Base-by-base conservation (phyloP, 2,329 filamentous ascomycete species). In the Coniochaeta prunicola region DNA sequence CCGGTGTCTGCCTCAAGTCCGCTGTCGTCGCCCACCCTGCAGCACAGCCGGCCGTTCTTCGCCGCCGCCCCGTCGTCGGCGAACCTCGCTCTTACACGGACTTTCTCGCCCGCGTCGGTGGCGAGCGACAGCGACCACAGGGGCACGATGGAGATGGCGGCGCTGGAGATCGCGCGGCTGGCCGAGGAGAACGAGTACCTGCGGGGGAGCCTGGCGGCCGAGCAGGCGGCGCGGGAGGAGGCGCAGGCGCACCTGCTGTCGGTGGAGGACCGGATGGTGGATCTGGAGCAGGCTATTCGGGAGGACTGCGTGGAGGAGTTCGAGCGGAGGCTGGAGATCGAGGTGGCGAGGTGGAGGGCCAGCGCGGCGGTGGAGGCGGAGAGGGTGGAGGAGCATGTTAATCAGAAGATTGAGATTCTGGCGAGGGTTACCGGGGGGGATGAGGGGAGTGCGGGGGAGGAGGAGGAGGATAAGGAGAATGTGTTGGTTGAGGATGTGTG, bases 261-360 rank as follows among this genome's bases (percentile, higher is more conserved):
- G 3, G 86, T 90, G 74, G 83, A 90, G 48, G 85, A 90, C 26
- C 73, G 81, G 4, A 76, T 86, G 66, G 65, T 85, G 4, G 83
- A 87, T 57, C 77, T 96, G 13, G 94, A 99, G 70, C 86, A 90
- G 65, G 87, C 88, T 6, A 84, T 97, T 31, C 87, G 94, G 24
- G 93, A 97, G 68, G 93, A 97, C 65, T 93, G 92, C 66, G 92
- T 87, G 65, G 80, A 77, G 2, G 94, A 97, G 68, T 96, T 96
- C 77, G 94, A 99, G 68, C 78, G 83, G 60, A 83, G 85, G 12
- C 80, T 97, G 53, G 83, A 86, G 21, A 76, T 87, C 13, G 92
- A 97, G 70, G 84, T 90, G 71, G 81, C 83, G 10, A 80, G 90
- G n/a, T 97, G 91, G 89, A 88, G 93, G 69, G 83, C 82, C 0